A percentile compares a stretch with the other conserved stretches of the same genome.
phyloP scores from a whole-genome alignment of 331 rosid species.

The Malus hybrid region DNA sequence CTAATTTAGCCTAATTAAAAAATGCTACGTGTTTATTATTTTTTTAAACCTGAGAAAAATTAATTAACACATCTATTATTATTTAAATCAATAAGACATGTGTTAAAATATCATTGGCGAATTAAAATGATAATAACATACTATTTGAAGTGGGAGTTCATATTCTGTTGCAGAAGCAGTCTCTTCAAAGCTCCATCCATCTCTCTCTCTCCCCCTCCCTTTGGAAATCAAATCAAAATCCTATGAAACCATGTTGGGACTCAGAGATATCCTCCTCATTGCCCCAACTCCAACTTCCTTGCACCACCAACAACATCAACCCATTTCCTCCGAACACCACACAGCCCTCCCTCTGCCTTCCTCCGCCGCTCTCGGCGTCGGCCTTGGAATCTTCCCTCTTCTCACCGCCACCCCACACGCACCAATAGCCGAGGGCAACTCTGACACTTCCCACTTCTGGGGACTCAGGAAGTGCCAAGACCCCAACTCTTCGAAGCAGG shows the following conservation, averaged over 20 bases:
- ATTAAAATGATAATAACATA: neutral
- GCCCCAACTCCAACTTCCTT: constrained; percentile 41
- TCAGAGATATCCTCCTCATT: constrained; percentile 65
- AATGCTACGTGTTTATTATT: neutral
- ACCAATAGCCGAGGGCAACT: constrained; percentile 8
- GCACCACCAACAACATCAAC: constrained; percentile 38
- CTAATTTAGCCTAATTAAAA: neutral
- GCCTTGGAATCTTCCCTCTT: constrained; percentile 78
- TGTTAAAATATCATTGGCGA: too few relatives aligned
- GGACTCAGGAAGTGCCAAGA: constrained; percentile 46
- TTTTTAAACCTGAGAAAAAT: too few relatives aligned
- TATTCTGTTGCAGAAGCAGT: neutral
- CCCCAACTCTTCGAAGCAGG: constrained; percentile 21
- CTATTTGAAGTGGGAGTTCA: neutral
- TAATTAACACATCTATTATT: too few relatives aligned
- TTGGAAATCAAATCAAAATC: neutral
- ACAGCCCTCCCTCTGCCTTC: constrained; percentile 39
- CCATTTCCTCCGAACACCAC: constrained; percentile 48
- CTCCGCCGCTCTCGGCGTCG: constrained; percentile 66
- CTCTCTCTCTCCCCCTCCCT: neutral
- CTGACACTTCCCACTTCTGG: constrained; percentile 26
- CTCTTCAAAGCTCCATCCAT: neutral
- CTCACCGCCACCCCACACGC: constrained; percentile 49
- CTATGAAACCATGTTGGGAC: constrained; percentile 59
- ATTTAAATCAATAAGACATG: too few relatives aligned